Evolutionary conservation across 169 alveolate genomes (phyloP), one percentile per base, ranked within the genome.

Genomic region (Cryptosporidium viatorum): DNA sequence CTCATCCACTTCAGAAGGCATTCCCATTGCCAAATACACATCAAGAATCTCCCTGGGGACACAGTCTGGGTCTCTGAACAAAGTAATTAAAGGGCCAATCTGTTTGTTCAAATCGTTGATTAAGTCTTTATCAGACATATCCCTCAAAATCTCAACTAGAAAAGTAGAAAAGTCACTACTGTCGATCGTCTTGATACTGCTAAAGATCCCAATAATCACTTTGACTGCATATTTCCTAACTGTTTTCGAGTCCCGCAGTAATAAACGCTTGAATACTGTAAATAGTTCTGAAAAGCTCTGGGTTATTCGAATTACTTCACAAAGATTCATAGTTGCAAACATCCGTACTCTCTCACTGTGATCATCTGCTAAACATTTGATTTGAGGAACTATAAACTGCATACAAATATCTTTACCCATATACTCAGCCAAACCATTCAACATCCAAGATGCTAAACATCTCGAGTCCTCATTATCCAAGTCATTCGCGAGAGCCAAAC

Each of bases 371-470:
- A 80, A 41, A 45, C 89, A 80, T 39, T 50, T 80, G 8, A 80
- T 80, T 48, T 80, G 89, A 16, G 89, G 89, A 43, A 80, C 29
- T 62, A 80, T 80, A 65, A 67, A 74, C 60, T 86, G 87, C 43
- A 26, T 43, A 26, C 91, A 86, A 18, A 86, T 71, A 41, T 86
- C 93, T 33, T 35, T 55, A 18, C 87, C 86, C 39, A 86, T n/a
- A 29, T 84, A 69, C 39, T 71, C 87, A 12, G 93, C 93, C 35
- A 86, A 68, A 2, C 93, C 93, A 35, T 74, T 75, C 51, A 86
- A 71, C 84, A 86, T 84, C 85, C 84, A 75, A 2, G 86, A 45
- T 26, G 86, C 41, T 45, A 86, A 10, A 51, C 86, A 84, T 23
- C 93, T 58, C 2, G 93, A 84, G 52, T 73, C 87, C 70, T 86